Evolutionary conservation across 768 basidiomycete genomes (phyloP), one percentile per base, ranked within the genome.

Genomic region (Rhodotorula toruloides): DNA sequence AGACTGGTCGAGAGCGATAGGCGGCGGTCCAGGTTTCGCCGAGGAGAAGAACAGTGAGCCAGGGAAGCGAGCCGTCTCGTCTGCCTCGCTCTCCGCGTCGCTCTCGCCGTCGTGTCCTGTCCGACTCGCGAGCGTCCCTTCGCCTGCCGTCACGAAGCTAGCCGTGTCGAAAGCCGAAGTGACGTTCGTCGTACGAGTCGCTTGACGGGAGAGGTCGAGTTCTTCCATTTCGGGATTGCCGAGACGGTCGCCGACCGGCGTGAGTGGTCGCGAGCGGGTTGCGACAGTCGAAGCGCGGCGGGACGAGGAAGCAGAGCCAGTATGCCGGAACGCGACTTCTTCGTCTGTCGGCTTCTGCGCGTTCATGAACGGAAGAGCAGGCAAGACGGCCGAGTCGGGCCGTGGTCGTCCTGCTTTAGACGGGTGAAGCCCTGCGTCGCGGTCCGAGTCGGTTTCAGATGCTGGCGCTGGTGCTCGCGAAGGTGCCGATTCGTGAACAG

Each of bases 71-170:
- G n/a, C 16, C 14, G 56, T 46, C 11, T 0, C 32, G 22, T 46
- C 56, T 7, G 22, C 56, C 8, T 57, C 44, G 8, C 47, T 13
- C 17, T n/a, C 43, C 1, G 6, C 25, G 4, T 34, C 56, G 29
- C 29, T 40, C 27, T n/a, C 37, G 37, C 29, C 39, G 37, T 54
- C 39, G 27, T 40, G n/a, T 4, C 21, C 36, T 4, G 29, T 6
- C 21, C 27, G 49, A 10, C 58, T 40, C 39, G 39, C 29, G 1
- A 12, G 10, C 40, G 54, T 29, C 31, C 39, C 49, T 40, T 60
- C 58, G 22, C 22, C 46, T 3, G 58, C 58, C 27, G 37, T 50
- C 39, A 50, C 48, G 31, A 60, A 60, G 39, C 58, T 60, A 37
- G 49, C 29, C 10, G 58, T 22, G 48, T 60, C 58, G 31, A n/a